Evolutionary conservation across 495 filamentous ascomycete species (phyloP).

Genomic region (Pyrenopolyporus hunteri): DNA sequence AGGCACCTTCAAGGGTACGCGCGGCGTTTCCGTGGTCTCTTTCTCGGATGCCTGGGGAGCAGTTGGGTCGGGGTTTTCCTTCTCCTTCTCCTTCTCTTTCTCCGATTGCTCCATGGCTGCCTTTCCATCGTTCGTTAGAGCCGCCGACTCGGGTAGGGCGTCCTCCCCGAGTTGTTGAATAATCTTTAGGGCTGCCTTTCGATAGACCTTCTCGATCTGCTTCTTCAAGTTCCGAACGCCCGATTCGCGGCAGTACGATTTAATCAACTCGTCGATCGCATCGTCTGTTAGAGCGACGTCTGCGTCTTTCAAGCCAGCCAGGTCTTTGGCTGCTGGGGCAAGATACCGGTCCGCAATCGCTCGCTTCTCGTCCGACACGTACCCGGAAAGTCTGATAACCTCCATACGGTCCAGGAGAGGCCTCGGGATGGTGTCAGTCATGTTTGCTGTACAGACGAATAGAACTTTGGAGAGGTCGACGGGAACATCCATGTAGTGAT

Average conservation of each 20-base stretch:
- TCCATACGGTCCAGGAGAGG: constrained; percentile 98
- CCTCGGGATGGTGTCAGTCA: constrained; percentile 97
- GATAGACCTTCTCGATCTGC: constrained; percentile 98
- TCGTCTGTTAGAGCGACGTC: constrained; percentile 82
- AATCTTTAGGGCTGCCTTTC: constrained; percentile 96
- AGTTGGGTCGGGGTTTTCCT: constrained; percentile 25
- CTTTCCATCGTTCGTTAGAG: constrained; percentile 88
- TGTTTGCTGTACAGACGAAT: constrained; percentile 98
- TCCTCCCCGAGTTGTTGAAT: constrained; percentile 94
- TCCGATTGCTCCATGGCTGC: constrained; percentile 72
- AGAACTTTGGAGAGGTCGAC: constrained; percentile 97
- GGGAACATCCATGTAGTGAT: constrained; percentile 99
- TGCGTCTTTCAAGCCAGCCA: constrained; percentile 88
- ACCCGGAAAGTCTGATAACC: constrained; percentile 94
- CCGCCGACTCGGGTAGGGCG: constrained; percentile 78
- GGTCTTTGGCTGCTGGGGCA: constrained; percentile 86
- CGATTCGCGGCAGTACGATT: constrained; percentile 95
- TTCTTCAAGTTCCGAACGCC: constrained; percentile 99
- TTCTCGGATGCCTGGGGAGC: constrained; percentile 39
- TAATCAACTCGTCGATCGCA: constrained; percentile 95
- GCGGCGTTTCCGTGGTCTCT: constrained; percentile 67
- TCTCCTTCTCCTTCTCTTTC: constrained; percentile 40
- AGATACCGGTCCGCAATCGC: constrained; percentile 95
- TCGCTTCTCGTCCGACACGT: constrained; percentile 99
- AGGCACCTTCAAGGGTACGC: constrained; percentile 82